phyloP scores from a whole-genome alignment of 2,329 filamentous ascomycete genomes.

The Aspergillus flavus region DNA sequence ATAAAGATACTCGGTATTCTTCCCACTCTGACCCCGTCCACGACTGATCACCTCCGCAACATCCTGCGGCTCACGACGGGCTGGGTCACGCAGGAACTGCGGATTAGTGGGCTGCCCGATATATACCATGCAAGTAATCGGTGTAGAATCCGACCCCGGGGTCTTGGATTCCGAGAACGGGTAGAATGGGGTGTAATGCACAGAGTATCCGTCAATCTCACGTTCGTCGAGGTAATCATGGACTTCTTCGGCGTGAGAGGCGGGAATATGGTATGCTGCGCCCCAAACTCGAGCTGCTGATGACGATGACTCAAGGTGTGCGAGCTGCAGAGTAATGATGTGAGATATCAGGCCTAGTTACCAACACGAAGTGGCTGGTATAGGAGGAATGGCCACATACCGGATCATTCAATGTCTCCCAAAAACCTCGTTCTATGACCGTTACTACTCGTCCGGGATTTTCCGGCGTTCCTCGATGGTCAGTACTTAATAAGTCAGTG shows the following conservation, averaged over 20 bases:
- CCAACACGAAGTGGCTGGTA: neutral
- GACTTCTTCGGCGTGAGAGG: slow-evolving; percentile 74
- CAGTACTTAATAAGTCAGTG: slow-evolving; percentile 63
- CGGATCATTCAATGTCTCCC: slow-evolving; percentile 73
- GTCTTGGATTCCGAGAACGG: slow-evolving; percentile 47
- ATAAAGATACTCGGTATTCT: slow-evolving; percentile 87
- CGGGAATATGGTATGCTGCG: slow-evolving; percentile 81
- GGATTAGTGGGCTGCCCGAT: slow-evolving; percentile 92
- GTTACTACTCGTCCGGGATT: slow-evolving; percentile 90
- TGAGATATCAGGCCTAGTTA: neutral
- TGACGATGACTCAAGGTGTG: slow-evolving; percentile 33
- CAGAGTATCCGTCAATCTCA: slow-evolving; percentile 96
- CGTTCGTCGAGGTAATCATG: slow-evolving; percentile 90
- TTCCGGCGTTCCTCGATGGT: slow-evolving; percentile 89
- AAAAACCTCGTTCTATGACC: slow-evolving; percentile 81
- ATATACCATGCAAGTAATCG: slow-evolving; percentile 73
- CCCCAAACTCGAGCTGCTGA: slow-evolving; percentile 73
- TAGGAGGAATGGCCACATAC: slow-evolving; percentile 37
- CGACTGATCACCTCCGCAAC: slow-evolving; percentile 79
- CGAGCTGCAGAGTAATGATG: slow-evolving; percentile 28
- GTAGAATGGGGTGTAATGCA: slow-evolving; percentile 86
- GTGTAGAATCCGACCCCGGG: slow-evolving; percentile 12
- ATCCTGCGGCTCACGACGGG: slow-evolving; percentile 70
- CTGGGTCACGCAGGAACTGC: slow-evolving; percentile 69
- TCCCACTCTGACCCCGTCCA: slow-evolving; percentile 80